Evolutionary conservation across 768 basidiomycete species (phyloP), one percentile per base, ranked within the genome.

Genomic region (Tylopilus vinaceipallidus): DNA sequence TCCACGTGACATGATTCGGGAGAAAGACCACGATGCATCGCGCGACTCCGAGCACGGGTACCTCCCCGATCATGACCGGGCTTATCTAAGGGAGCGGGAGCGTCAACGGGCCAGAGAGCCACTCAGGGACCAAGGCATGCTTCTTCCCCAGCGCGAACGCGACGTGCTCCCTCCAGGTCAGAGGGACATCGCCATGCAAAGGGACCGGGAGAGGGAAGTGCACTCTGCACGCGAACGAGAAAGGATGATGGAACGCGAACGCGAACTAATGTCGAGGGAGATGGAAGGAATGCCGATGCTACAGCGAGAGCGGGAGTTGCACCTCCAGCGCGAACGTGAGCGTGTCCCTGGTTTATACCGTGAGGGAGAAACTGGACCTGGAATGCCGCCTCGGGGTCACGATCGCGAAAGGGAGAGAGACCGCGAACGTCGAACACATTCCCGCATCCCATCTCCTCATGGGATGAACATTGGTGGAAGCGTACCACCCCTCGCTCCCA

Each of bases 361-460:
- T 27, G 63, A 65, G 1, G 61, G 58, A 0, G 63, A 65, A 48
- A 51, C 54, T 3, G 63, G 61, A 39, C 58, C 56, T 0, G 62
- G 63, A 2, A 54, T 63, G n/a, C 58, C 52, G 0, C 60, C 61
- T 13, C 59, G 61, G 2, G 52, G n/a, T 34, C 54, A 53, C 33
- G 65, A 67, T n/a, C 63, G 62, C 43, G 65, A 67, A 22, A 53
- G 63, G 39, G 65, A 66, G 36, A 55, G 60, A 51, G 65, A 65
- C n/a, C 64, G 64, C 32, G 64, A 67, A 47, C 62, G 65, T 19
- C 65, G 61, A 22, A 42, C 55, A 32, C 56, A 57, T 37, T 59
- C 65, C 2, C 56, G 65, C n/a, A 39, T 67, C 14, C 57, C 61
- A 7, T 67, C 65, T 11, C 64, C 64, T 26, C 63, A 55, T 32